Evolutionary conservation across 2,329 filamentous ascomycete species (phyloP).

Genomic region (Pseudogymnoascus sp.): DNA sequence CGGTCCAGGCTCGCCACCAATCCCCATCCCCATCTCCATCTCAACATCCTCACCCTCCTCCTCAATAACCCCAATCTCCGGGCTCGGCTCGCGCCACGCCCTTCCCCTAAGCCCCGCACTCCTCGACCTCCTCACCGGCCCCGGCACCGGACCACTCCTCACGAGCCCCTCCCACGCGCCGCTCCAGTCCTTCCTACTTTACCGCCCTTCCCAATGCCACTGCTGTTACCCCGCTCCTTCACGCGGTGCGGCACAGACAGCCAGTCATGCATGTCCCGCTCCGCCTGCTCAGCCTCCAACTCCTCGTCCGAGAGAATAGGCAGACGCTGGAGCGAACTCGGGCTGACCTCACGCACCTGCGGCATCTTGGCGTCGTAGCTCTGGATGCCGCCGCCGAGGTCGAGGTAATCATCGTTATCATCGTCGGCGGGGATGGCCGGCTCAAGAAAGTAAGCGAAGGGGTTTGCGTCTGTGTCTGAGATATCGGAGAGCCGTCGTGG

Average conservation of each 20-base stretch:
- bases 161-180: constrained; percentile 24
- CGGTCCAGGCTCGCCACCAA: not conserved
- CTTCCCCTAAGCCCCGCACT: constrained; percentile 24
- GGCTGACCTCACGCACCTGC: constrained; percentile 26
- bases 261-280: not conserved
- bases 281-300: not conserved
- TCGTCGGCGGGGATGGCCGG: constrained; percentile 24
- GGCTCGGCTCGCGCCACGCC: constrained; percentile 28
- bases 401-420: constrained; percentile 25
- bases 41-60: constrained; percentile 21
- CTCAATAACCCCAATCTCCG: constrained; percentile 26
- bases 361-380: constrained; percentile 17
- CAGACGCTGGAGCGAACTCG: constrained; percentile 18
- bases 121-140: constrained; percentile 20
- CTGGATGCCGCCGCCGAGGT: constrained; percentile 30
- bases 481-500: not conserved
- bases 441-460: constrained; percentile 29
- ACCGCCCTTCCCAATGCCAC: not conserved
- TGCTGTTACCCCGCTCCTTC: not conserved
- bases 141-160: constrained; percentile 14
- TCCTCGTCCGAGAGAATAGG: not conserved
- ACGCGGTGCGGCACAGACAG: not conserved
- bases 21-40: not conserved
- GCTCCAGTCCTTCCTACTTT: not conserved
- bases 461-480: constrained; percentile 28